Percentiles rank a stretch among this genome's conserved stretches.
Evolutionary conservation across 139 green algal genomes (phyloP).

Genomic region (Dunaliella primolecta): DNA sequence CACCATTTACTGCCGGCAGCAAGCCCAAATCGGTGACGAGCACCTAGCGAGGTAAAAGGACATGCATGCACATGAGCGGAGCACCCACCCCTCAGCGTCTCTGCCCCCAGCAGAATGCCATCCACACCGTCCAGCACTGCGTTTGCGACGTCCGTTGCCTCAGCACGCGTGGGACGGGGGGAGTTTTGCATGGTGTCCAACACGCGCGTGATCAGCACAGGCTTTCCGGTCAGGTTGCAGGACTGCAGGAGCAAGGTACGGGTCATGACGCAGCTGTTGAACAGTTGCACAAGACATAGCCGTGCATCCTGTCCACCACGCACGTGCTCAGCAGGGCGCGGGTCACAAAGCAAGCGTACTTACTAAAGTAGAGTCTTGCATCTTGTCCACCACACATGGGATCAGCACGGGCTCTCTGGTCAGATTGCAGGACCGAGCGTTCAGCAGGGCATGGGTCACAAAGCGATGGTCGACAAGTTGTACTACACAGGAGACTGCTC

Average conservation of each 20-base stretch:
- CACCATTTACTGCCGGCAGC: not conserved
- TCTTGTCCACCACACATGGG: slow-evolving; percentile 39
- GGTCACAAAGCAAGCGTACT: no score
- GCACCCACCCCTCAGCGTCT: slow-evolving; percentile 30
- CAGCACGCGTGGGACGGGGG: slow-evolving; percentile 81
- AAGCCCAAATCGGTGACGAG: not conserved
- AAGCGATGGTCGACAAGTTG: not conserved
- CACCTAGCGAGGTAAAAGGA: not conserved
- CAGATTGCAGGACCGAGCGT: slow-evolving; percentile 67
- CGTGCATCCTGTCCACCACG: slow-evolving; percentile 88
- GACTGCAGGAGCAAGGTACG: slow-evolving; percentile 4
- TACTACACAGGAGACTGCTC: not conserved
- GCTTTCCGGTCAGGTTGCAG: slow-evolving; percentile 88
- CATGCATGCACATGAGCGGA: not conserved
- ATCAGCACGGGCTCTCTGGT: slow-evolving; percentile 85
- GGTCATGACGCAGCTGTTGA: not conserved
- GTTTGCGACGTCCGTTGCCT: slow-evolving; percentile 89
- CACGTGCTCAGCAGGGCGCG: no score
- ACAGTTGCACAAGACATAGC: slow-evolving; percentile 20
- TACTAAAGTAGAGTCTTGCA: not conserved
- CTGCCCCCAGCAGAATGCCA: slow-evolving; percentile 83
- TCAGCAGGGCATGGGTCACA: not conserved
- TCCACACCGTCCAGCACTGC: slow-evolving; percentile 89
- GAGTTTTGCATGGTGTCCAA: not conserved
- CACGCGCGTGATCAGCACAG: slow-evolving; percentile 71